Evolutionary conservation across 805 yeast genomes (phyloP), one percentile per base, ranked within the genome.

Genomic region (Ogataea siamensis): DNA sequence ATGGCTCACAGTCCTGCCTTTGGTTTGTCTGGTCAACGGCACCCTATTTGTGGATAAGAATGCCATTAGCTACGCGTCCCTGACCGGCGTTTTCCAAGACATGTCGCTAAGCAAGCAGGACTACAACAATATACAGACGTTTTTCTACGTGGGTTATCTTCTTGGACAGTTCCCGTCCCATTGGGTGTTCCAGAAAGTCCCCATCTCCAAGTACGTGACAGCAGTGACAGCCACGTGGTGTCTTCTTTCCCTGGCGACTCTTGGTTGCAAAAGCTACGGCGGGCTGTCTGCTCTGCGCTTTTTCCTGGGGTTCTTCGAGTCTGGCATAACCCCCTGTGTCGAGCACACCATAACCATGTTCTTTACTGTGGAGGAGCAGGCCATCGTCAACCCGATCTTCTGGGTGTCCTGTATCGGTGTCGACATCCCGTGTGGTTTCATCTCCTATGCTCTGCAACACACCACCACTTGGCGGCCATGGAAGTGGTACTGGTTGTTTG

Each of bases 11-110:
- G 58, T 70, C 18, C 21, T 53, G 15, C 55, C 68, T 0, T 50
- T 69, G 18, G 61, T 65, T 2, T 62, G 67, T 37, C 29, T 66
- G 11, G 64, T 72, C 17, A 66, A 71, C 52, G 47, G 67, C 40
- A 46, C 69, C n/a, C 54, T 73, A 37, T 74, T 68, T 49, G 66
- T 73, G 53, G 80, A 75, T 53, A 76, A 76, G 46, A 74, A 74
- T 3, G 68, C 77, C 3, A 47, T 74, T 29, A 66, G 74, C 0
- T 76, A 71, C 47, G 66, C 73, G 11, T 62, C 76, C 0, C 63
- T 74, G 33, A 61, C 74, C 35, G 77, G 71, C 0, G 56, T 75
- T 16, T 71, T 61, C 50, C 65, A 62, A 11, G 76, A 69, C 40
- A 70, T 73, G 9, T 63, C 67, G 3, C 51, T 76, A 15, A 57